Evolutionary conservation across 2,329 filamentous ascomycete genomes (phyloP).

Genomic region (Hypoxylon sp.): DNA sequence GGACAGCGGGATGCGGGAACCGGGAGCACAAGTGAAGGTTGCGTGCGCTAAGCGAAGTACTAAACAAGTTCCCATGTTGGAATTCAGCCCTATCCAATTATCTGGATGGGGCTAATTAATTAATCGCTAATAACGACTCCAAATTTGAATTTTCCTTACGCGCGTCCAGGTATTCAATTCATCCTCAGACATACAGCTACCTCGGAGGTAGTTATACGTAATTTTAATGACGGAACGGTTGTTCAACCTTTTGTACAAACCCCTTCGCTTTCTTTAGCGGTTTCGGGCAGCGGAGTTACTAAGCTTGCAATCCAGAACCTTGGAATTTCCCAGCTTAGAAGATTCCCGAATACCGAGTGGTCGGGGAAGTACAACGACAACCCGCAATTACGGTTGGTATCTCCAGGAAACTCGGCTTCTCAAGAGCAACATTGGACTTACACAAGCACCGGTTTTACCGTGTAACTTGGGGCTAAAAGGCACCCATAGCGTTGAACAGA

Average conservation of each 20-base stretch:
- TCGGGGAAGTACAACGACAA: not conserved
- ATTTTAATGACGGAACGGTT: not conserved
- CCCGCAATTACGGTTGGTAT: not conserved
- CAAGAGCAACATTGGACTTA: not conserved
- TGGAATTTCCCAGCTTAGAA: not conserved
- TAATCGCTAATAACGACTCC: constrained; percentile 20
- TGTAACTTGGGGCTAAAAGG: not conserved
- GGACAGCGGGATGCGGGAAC: not conserved
- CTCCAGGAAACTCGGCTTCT: constrained; percentile 1
- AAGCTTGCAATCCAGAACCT: not conserved
- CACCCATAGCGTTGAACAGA: not conserved
- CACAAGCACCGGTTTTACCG: not conserved
- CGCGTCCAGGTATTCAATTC: not conserved
- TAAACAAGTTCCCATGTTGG: not conserved
- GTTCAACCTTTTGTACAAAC: no score
- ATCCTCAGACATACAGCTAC: not conserved
- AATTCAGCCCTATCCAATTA: not conserved
- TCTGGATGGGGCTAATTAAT: not conserved
- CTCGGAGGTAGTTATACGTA: not conserved
- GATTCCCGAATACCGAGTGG: constrained; percentile 13
- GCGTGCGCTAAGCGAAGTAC: not conserved
- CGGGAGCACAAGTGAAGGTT: not conserved
- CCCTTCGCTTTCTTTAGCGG: not conserved
- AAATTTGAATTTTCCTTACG: not conserved
- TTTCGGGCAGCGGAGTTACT: constrained; percentile 1